phyloP scores from a whole-genome alignment of 371 early-diverging fungal species.

The Circinella umbellata region DNA sequence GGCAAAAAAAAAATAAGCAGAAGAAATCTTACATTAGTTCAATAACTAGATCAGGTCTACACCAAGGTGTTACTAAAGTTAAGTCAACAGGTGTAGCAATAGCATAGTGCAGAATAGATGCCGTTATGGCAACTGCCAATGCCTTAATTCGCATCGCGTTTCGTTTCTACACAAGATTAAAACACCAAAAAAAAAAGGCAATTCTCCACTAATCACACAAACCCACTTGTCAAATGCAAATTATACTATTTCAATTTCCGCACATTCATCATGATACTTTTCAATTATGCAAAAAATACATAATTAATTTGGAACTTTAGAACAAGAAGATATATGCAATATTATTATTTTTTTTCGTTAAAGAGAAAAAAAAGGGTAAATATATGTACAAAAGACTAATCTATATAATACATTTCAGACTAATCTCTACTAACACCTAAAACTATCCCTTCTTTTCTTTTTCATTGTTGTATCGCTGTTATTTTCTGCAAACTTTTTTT shows the following conservation, averaged over 20 bases:
- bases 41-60: conserved; percentile 56
- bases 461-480: background rate
- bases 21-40: conserved; percentile 63
- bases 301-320: too few species aligned
- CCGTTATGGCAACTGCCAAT: background rate
- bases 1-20: background rate
- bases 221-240: too few species aligned
- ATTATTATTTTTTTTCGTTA: background rate
- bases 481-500: background rate
- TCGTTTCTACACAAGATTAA: too few species aligned
- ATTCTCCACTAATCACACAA: too few species aligned
- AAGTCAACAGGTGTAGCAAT: conserved; percentile 55
- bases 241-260: too few species aligned
- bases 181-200: too few species aligned
- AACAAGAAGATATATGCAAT: too few species aligned
- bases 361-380: background rate
- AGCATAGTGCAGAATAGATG: background rate
- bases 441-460: background rate
- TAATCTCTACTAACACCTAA: background rate
- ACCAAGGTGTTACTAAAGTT: conserved; percentile 63
- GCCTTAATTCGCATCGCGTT: background rate
- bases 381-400: conserved; percentile 3
- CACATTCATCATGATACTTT: too few species aligned
- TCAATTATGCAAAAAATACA: too few species aligned
- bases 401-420: background rate